A percentile compares a stretch with the other conserved stretches of the same genome.
Evolutionary conservation across 2,329 filamentous ascomycete species (phyloP).

Genomic region (Sarocladium strictum): DNA sequence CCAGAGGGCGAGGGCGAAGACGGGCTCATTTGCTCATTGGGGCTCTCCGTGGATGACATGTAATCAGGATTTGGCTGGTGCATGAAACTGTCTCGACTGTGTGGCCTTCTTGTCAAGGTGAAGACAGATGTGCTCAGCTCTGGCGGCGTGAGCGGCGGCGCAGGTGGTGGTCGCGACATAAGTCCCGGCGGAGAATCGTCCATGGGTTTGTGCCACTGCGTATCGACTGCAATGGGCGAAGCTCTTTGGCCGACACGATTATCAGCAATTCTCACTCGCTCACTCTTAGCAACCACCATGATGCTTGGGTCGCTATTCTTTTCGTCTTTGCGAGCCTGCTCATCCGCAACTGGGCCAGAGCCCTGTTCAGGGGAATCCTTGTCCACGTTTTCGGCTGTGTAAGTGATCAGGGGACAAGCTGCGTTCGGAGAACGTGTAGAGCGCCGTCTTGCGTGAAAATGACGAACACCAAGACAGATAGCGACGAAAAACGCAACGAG

Average conservation of each 20-base stretch:
- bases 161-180: constrained; percentile 34
- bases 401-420: not conserved
- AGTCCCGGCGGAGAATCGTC: constrained; percentile 22
- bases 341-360: constrained; percentile 6
- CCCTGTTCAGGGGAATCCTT: not conserved
- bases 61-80: constrained; percentile 40
- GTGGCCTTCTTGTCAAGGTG: constrained; percentile 24
- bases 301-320: not conserved
- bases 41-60: constrained; percentile 28
- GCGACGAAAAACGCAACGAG: constrained; percentile 30
- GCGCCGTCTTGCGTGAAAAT: not conserved
- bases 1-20: constrained; percentile 24
- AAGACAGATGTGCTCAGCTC: constrained; percentile 36
- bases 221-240: constrained; percentile 18
- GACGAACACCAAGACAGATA: constrained; percentile 1
- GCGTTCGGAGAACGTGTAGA: not conserved
- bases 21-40: constrained; percentile 20
- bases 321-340: not conserved
- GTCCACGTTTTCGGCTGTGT: constrained; percentile 4
- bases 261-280: not conserved
- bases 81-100: constrained; percentile 30
- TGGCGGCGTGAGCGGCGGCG: constrained; percentile 44
- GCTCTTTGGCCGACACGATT: not conserved
- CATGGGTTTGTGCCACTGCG: constrained; percentile 19
- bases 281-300: not conserved